Conservation (phyloP, 257 asterid species). For the Lavandula angustifolia region DNA sequence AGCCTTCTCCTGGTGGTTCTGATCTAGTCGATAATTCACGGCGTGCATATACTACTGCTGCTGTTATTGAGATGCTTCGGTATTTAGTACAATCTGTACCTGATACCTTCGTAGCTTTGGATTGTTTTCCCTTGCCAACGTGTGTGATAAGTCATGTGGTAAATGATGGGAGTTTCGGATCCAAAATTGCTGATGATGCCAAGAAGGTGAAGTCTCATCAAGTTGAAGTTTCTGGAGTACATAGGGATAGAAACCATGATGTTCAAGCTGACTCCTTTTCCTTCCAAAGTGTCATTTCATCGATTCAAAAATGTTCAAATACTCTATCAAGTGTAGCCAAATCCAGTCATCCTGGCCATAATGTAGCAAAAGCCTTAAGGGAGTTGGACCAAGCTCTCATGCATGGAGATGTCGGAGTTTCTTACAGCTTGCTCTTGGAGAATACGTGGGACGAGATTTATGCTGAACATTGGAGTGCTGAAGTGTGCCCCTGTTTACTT, state of each 20-base stretch:
- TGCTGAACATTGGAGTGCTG: conserved; percentile 82
- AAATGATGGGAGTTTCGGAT: conserved; percentile 74
- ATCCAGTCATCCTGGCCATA: conserved; percentile 69
- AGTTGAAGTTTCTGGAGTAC: conserved; percentile 48
- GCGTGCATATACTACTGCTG: conserved; percentile 85
- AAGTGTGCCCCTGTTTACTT: conserved; percentile 72
- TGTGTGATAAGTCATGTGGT: conserved; percentile 58
- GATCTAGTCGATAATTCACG: conserved; percentile 95
- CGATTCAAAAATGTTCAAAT: conserved; percentile 77
- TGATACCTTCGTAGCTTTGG: conserved; percentile 93
- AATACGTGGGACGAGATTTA: conserved; percentile 68
- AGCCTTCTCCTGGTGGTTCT: conserved; percentile 98
- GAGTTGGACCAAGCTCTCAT: conserved; percentile 76
- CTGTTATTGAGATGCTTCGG: conserved; percentile 98
- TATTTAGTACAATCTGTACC: conserved; percentile 90
- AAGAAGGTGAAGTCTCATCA: conserved; percentile 59
- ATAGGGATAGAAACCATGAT: conserved; percentile 47
- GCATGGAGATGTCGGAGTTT: conserved; percentile 72
- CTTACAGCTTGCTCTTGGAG: conserved; percentile 69
- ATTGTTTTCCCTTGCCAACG: conserved; percentile 83
- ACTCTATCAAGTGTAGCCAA: conserved; percentile 76
- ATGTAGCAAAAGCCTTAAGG: conserved; percentile 71
- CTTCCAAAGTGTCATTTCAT: conserved; percentile 63
- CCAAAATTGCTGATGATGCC: conserved; percentile 69
- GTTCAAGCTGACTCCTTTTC: conserved; percentile 63